Evolutionary conservation across 495 filamentous ascomycete species (phyloP), one percentile per base, ranked within the genome.

Genomic region (Penicillium robsamsonii): DNA sequence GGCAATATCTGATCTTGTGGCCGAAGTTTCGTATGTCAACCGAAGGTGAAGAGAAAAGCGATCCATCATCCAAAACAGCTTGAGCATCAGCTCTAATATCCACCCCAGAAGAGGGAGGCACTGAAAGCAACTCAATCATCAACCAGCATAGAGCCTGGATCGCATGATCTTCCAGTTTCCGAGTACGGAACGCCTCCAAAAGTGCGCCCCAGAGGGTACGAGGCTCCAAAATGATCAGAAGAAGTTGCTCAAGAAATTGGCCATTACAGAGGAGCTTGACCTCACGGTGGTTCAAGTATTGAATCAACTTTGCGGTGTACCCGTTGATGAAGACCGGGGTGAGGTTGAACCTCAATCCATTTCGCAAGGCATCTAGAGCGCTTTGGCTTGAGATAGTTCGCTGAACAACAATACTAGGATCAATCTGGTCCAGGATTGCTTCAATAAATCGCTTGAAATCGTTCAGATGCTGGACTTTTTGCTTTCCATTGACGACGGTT

Each of bases 191-290:
- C 0, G 80, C 61, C 1, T 74, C 53, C n/a, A 82, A 38, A 7
- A 88, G 68, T 1, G 76, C 71, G 44, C 81, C 71, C 86, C 86
- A 89, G 29, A 89, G 75, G 0, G 79, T 76, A 0, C 82, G 83
- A 0, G 88, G 87, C 18, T 86, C 74, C 0, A 81, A 70, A 7
- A 89, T 74, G 15, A 65, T 58, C 9, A 72, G 54, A 5, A 90
- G 60, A 29, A 89, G 41, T 37, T 83, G 69, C 5, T 71, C 68
- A 0, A 90, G 72, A 41, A 86, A 75, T 8, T 77, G 66, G 0
- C 87, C 88, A 46, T 77, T 74, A 37, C 69, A 77, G 5, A 89
- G 70, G 4, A 64, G 58, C 56, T 81, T 84, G 18, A 92, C 52
- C 3, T 42, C 37, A 1, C 64, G 64, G 13, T 62, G 41, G 0